Conservation (phyloP, 2,329 filamentous ascomycete species). For the Aureobasidium namibiae region DNA sequence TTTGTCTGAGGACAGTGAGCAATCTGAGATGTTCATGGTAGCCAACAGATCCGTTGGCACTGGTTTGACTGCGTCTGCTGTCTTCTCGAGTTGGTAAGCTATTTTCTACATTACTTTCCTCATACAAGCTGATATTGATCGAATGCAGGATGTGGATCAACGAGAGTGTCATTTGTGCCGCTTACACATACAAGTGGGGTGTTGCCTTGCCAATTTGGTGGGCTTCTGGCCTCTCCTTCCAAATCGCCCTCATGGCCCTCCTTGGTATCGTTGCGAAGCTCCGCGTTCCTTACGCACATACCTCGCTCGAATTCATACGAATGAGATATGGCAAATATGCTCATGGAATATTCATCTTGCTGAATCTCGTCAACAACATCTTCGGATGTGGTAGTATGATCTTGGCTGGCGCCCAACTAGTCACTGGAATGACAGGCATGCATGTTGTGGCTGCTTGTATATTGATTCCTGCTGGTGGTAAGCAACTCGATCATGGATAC, state of each 20-base stretch:
- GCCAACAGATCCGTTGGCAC: constrained; percentile 23
- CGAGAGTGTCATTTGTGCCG: constrained; percentile 32
- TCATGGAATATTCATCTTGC: constrained; percentile 22
- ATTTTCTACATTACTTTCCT: not conserved
- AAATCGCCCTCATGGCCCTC: constrained; percentile 43
- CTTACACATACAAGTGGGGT: constrained; percentile 27
- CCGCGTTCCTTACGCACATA: constrained; percentile 43
- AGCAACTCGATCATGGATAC: constrained; percentile 2
- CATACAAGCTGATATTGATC: not conserved
- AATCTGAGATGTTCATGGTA: constrained; percentile 40
- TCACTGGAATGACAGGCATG: constrained; percentile 37
- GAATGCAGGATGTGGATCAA: constrained; percentile 35
- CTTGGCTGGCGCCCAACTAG: constrained; percentile 21
- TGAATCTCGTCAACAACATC: constrained; percentile 29
- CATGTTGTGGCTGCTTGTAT: constrained; percentile 40
- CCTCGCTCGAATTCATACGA: constrained; percentile 42
- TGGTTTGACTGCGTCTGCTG: constrained; percentile 24
- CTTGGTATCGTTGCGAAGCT: constrained; percentile 43
- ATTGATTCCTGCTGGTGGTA: constrained; percentile 39
- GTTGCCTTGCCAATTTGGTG: constrained; percentile 27
- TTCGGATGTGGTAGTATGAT: constrained; percentile 30
- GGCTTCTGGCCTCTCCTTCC: constrained; percentile 34
- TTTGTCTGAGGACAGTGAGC: constrained; percentile 34
- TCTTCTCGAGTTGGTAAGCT: constrained; percentile 25
- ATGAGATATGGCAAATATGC: constrained; percentile 26